Evolutionary conservation across 1,284 basidiomycete genomes (phyloP).

Genomic region (Ganoderma meredithae): DNA sequence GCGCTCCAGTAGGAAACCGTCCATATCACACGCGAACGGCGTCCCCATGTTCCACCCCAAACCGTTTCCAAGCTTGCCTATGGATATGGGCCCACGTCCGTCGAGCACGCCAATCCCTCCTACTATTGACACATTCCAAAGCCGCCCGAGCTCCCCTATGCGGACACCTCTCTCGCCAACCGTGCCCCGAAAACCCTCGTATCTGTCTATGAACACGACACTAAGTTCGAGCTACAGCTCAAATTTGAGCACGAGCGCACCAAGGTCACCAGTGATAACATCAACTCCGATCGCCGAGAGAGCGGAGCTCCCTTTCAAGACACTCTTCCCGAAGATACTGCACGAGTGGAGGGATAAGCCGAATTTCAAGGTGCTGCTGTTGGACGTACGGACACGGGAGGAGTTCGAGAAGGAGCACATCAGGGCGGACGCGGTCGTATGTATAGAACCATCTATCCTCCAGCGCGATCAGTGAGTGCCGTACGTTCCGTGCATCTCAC

Average conservation of each 20-base stretch:
- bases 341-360: slow-evolving; percentile 62
- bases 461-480: slow-evolving; percentile 68
- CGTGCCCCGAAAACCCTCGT: slow-evolving; percentile 55
- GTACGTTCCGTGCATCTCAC: background rate
- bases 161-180: slow-evolving; percentile 45
- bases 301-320: slow-evolving; percentile 58
- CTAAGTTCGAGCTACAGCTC: slow-evolving; percentile 21
- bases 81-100: slow-evolving; percentile 65
- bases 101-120: slow-evolving; percentile 78
- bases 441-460: slow-evolving; percentile 86
- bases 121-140: slow-evolving; percentile 60
- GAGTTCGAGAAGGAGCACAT: slow-evolving; percentile 84
- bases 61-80: slow-evolving; percentile 56
- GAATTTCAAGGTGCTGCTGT: slow-evolving; percentile 73
- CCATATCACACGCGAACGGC: slow-evolving; percentile 25
- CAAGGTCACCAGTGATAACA: slow-evolving; percentile 38
- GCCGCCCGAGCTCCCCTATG: slow-evolving; percentile 64
- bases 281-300: slow-evolving; percentile 44
- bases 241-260: slow-evolving; percentile 25
- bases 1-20: slow-evolving; percentile 24
- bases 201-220: slow-evolving; percentile 43
- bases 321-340: slow-evolving; percentile 68
- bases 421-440: slow-evolving; percentile 74
- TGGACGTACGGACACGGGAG: slow-evolving; percentile 84
- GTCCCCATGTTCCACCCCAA: slow-evolving; percentile 38